These are phyloP conservation scores for Adansonia grandidieri DNA, from an alignment of 441 rosid genomes.

Conservation along the genomic window DNA sequence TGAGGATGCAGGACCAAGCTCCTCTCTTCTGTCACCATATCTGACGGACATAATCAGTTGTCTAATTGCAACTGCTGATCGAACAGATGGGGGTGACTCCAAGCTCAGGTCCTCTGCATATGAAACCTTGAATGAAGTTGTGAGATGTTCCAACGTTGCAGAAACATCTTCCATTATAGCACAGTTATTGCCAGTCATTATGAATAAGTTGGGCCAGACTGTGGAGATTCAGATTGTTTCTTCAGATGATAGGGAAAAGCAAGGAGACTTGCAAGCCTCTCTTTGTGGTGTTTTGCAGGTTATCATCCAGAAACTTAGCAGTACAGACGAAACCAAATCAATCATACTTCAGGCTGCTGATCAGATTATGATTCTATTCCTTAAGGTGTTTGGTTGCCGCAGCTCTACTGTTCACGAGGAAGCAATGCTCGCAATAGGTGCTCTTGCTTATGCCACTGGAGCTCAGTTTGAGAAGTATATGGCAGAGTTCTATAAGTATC, in stretches of 20 bases:
- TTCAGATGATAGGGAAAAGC: conserved; percentile 88
- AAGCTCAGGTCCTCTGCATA: conserved; percentile 82
- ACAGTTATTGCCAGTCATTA: conserved; percentile 80
- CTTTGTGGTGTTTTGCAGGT: conserved; percentile 96
- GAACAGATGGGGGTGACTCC: conserved; percentile 77
- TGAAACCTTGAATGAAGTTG: conserved; percentile 91
- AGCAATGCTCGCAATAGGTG: conserved; percentile 97
- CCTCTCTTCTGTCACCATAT: conserved; percentile 69
- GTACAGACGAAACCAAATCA: conserved; percentile 61
- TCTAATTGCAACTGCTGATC: conserved; percentile 76
- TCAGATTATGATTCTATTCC: conserved; percentile 84
- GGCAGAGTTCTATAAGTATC: conserved; percentile 74
- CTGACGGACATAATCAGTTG: conserved; percentile 65
- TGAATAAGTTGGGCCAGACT: conserved; percentile 75
- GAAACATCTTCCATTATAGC: conserved; percentile 69
- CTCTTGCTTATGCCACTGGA: conserved; percentile 88
- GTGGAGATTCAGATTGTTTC: conserved; percentile 74
- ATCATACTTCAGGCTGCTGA: conserved; percentile 74
- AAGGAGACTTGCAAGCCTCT: conserved; percentile 87
- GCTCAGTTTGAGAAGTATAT: conserved; percentile 78
- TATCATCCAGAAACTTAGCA: conserved; percentile 83
- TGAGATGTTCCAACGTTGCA: conserved; percentile 70
- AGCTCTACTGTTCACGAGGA: conserved; percentile 99
- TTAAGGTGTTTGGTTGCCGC: conserved; percentile 80
- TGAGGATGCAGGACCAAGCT: conserved; percentile 69